Evolutionary conservation across 345 rosid species (phyloP).

Genomic region (Cochlearia excelsa): DNA sequence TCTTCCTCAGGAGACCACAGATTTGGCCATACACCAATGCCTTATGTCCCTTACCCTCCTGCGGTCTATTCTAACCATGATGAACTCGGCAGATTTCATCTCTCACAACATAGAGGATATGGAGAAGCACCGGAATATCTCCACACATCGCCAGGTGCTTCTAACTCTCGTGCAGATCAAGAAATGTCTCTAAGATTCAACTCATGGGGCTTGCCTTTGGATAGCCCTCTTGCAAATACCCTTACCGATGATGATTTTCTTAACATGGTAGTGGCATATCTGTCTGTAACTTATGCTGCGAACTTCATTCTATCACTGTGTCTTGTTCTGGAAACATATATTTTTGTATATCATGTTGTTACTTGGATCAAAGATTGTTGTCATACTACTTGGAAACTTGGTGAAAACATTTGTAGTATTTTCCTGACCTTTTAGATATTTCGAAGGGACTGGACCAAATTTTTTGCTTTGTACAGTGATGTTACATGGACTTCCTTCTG

Average conservation of each 20-base stretch:
- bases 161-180: slow-evolving; percentile 43
- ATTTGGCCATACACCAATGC: slow-evolving; percentile 39
- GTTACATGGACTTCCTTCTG: slow-evolving; percentile 14
- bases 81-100: slow-evolving; percentile 53
- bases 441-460: not conserved
- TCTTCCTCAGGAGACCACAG: slow-evolving; percentile 53
- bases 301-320: slow-evolving; percentile 2
- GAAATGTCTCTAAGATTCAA: slow-evolving; percentile 52
- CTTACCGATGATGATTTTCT: slow-evolving; percentile 91
- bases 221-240: slow-evolving; percentile 76
- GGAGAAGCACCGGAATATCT: slow-evolving; percentile 42
- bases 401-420: slow-evolving; percentile 26
- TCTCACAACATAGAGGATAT: slow-evolving; percentile 44
- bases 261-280: slow-evolving; percentile 67
- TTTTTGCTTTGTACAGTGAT: not conserved
- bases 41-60: slow-evolving; percentile 50
- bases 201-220: slow-evolving; percentile 71
- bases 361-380: slow-evolving; percentile 15
- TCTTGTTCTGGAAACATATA: slow-evolving; percentile 19
- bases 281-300: slow-evolving; percentile 23
- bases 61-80: slow-evolving; percentile 51
- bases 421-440: slow-evolving; percentile 9
- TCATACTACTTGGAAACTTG: slow-evolving; percentile 25
- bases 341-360: slow-evolving; percentile 32
- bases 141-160: slow-evolving; percentile 38